Conservation (phyloP, 2,329 filamentous ascomycete species). For the Cytospora mali region DNA sequence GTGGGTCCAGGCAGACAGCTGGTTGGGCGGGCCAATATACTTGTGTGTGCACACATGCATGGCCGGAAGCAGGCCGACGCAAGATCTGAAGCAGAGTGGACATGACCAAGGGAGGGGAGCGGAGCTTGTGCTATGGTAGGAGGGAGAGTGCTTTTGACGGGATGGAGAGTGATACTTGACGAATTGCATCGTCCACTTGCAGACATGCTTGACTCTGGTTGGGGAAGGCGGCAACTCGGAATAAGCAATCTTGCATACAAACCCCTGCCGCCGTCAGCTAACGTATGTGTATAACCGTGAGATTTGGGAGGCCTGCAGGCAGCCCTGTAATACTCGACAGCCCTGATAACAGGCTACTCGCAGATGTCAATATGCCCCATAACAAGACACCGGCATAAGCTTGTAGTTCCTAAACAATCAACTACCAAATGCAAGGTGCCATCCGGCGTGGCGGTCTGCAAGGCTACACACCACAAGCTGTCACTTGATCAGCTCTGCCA, state of each 20-base stretch:
- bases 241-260: constrained; percentile 5
- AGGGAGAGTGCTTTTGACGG: constrained; percentile 3
- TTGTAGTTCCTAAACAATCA: constrained; percentile 9
- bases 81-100: constrained; percentile 19
- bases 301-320: neutral
- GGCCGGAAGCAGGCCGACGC: constrained; percentile 13
- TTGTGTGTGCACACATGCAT: constrained; percentile 3
- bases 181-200: constrained; percentile 16
- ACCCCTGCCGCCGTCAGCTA: neutral
- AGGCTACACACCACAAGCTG: constrained; percentile 2
- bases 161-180: constrained; percentile 21
- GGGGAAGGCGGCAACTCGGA: constrained; percentile 15
- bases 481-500: constrained; percentile 2
- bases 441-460: constrained; percentile 18
- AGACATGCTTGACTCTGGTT: constrained; percentile 21
- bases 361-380: neutral
- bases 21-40: constrained; percentile 7
- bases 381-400: neutral
- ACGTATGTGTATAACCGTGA: neutral
- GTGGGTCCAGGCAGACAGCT: constrained; percentile 7
- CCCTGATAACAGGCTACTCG: neutral
- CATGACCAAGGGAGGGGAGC: constrained; percentile 14
- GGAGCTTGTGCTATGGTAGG: constrained; percentile 1
- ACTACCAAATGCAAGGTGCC: constrained; percentile 3
- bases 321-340: neutral